A percentile compares a stretch with the other conserved stretches of the same genome.
phyloP scores from a whole-genome alignment of 2,329 filamentous ascomycete genomes.

The Mycocentrospora acerina region DNA sequence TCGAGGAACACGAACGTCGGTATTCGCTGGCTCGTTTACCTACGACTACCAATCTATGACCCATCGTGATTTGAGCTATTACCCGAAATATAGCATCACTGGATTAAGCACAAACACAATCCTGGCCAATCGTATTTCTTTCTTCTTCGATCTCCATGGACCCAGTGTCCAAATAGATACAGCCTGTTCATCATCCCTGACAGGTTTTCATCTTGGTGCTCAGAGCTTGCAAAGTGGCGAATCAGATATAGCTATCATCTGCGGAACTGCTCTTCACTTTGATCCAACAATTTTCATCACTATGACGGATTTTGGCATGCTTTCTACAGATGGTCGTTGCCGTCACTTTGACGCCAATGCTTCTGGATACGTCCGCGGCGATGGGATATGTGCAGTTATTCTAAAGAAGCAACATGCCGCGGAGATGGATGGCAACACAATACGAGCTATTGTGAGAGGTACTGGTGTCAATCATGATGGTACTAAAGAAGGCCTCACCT shows the following conservation, averaged over 20 bases:
- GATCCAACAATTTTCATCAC: constrained; percentile 19
- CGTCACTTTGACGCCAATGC: constrained; percentile 43
- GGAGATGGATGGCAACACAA: constrained; percentile 48
- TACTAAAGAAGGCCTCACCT: constrained; percentile 42
- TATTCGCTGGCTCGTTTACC: too few species aligned
- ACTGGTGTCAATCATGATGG: constrained; percentile 45
- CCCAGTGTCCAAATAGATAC: constrained; percentile 44
- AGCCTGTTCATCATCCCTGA: constrained; percentile 40
- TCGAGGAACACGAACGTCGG: too few species aligned
- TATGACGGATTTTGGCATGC: constrained; percentile 31
- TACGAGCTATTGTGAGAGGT: constrained; percentile 44
- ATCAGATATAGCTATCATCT: constrained; percentile 15
- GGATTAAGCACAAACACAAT: too few species aligned
- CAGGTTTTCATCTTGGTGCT: constrained; percentile 26
- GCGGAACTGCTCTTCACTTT: constrained; percentile 11
- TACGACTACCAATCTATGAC: too few species aligned
- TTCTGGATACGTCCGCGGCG: constrained; percentile 55
- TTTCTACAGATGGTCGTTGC: constrained; percentile 29
- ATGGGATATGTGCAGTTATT: constrained; percentile 54
- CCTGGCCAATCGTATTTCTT: constrained; percentile 40
- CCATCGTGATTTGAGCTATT: too few species aligned
- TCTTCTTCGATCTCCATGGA: constrained; percentile 41
- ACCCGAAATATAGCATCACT: too few species aligned
- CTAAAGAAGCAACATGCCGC: constrained; percentile 55
- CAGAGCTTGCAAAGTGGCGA: constrained; percentile 14